Evolutionary conservation across 176 grass and related monocot species (phyloP).

Genomic region (Lolium multiflorum): DNA sequence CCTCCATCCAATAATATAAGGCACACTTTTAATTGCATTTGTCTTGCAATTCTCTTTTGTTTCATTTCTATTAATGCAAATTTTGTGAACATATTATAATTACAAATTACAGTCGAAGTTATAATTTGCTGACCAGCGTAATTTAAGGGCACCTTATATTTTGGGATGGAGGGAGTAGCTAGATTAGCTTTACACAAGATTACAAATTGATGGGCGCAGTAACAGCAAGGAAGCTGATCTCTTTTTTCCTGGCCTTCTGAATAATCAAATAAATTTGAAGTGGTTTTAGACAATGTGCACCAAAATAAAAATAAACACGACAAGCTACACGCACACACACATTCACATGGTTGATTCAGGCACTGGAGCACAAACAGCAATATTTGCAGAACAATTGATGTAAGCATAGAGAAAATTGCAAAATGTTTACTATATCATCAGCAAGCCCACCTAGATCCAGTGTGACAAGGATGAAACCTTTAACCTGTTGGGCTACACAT

Average conservation of each 20-base stretch:
- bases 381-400: constrained; percentile 4
- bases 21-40: no score
- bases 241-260: background rate
- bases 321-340: background rate
- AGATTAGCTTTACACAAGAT: constrained; percentile 14
- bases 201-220: background rate
- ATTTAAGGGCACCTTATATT: no score
- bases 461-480: constrained; percentile 49
- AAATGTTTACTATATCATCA: constrained; percentile 57
- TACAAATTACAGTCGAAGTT: no score
- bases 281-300: background rate
- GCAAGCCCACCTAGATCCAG: constrained; percentile 65
- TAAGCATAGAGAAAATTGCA: constrained; percentile 13
- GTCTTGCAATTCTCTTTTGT: no score
- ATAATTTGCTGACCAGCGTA: no score
- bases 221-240: background rate
- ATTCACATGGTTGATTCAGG: background rate
- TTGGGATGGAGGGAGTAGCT: background rate
- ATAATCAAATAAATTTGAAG: background rate
- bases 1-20: no score
- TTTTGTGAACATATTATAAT: no score
- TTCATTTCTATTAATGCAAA: no score
- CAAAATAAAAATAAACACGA: background rate
- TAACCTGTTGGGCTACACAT: constrained; percentile 52
- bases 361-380: background rate